Percentiles rank a stretch among this genome's conserved stretches.
phyloP scores from a whole-genome alignment of 2,329 filamentous ascomycete species.

The Beauveria caledonica region DNA sequence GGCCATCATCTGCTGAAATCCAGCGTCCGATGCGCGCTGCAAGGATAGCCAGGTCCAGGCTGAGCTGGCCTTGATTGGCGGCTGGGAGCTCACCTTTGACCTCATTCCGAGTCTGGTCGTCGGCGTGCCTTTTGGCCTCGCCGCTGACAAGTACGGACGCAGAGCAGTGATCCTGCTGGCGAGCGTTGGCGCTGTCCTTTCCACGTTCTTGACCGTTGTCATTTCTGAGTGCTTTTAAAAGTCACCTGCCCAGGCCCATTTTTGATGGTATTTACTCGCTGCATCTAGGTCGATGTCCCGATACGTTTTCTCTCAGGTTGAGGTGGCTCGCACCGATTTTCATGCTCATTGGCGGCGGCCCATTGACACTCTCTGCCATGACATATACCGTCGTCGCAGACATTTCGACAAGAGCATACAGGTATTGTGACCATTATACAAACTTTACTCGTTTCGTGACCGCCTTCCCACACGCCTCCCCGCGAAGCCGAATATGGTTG shows the following conservation, averaged over 20 bases:
- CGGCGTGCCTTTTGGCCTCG: slow-evolving; percentile 15
- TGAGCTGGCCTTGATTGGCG: slow-evolving; percentile 15
- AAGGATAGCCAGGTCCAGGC: slow-evolving; percentile 16
- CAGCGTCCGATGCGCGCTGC: slow-evolving; percentile 10
- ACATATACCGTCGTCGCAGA: slow-evolving; percentile 15
- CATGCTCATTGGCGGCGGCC: slow-evolving; percentile 16
- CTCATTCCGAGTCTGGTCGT: slow-evolving; percentile 15
- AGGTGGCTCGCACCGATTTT: slow-evolving; percentile 15
- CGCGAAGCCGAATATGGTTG: too few relatives aligned
- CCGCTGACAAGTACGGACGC: slow-evolving; percentile 15
- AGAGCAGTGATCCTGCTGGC: slow-evolving; percentile 13
- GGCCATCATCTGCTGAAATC: slow-evolving; percentile 11
- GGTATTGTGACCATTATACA: background rate
- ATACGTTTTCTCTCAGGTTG: slow-evolving; percentile 12
- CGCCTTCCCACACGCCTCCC: too few relatives aligned
- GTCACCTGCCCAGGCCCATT: background rate
- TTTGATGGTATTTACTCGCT: background rate
- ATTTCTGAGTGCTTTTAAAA: slow-evolving; percentile 7
- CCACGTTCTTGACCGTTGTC: background rate
- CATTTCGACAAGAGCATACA: slow-evolving; percentile 1
- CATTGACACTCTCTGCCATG: slow-evolving; percentile 14
- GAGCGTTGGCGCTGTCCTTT: slow-evolving; percentile 12
- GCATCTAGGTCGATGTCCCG: slow-evolving; percentile 11
- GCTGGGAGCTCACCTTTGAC: slow-evolving; percentile 15
- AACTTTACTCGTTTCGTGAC: too few relatives aligned